Conservation (phyloP, 2,329 filamentous ascomycete species). For the Fusarium abutilonis region DNA sequence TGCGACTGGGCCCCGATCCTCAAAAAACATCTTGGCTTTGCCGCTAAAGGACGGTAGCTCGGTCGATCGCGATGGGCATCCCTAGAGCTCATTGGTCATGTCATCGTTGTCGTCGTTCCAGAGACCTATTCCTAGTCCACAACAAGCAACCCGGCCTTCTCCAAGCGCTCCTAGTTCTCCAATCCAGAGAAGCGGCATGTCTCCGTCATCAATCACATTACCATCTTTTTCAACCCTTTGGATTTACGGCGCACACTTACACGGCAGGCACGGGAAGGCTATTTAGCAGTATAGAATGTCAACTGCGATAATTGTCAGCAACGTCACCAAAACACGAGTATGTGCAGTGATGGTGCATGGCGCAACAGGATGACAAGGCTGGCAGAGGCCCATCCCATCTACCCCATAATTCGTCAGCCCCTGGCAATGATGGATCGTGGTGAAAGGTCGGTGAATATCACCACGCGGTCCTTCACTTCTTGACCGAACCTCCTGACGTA, state of each 20-base stretch:
- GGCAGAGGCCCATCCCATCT: not conserved
- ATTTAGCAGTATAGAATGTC: not conserved
- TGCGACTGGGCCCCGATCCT: conserved; percentile 23
- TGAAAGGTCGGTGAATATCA: conserved; percentile 16
- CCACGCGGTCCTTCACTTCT: conserved; percentile 7
- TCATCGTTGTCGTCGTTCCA: not conserved
- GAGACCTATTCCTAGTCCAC: not conserved
- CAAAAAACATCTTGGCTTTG: conserved; percentile 39
- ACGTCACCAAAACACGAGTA: conserved; percentile 1
- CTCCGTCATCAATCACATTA: conserved; percentile 5
- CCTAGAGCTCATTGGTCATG: conserved; percentile 16
- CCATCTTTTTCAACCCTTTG: conserved; percentile 12
- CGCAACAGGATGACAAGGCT: conserved; percentile 10
- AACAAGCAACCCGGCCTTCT: not conserved
- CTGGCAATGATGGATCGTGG: not conserved
- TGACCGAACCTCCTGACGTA: conserved; percentile 10
- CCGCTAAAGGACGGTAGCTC: conserved; percentile 41
- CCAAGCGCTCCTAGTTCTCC: conserved; percentile 12
- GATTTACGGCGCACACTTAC: conserved; percentile 9
- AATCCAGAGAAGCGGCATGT: conserved; percentile 4
- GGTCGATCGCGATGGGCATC: conserved; percentile 36
- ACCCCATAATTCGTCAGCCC: conserved; percentile 5
- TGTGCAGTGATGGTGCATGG: conserved; percentile 3
- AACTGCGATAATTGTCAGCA: not conserved
- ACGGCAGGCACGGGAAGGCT: not conserved